These are phyloP conservation scores for Schizopora paradoxa DNA, from an alignment of 1,284 basidiomycete species.

Conservation along the genomic window DNA sequence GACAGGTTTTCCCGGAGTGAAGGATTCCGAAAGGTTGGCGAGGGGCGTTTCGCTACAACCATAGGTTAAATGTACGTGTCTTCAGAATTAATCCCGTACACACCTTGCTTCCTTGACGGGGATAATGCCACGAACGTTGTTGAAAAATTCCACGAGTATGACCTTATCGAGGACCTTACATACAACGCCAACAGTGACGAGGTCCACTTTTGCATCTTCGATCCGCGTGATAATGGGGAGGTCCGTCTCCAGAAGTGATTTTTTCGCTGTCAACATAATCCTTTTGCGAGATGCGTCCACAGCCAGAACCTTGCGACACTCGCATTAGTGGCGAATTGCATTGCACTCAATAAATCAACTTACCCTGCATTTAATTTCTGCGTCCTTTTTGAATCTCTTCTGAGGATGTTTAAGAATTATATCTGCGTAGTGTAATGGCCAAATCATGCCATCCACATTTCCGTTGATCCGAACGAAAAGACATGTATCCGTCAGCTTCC, in stretches of 20 bases:
- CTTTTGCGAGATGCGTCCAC: slow-evolving; percentile 82
- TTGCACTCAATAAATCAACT: slow-evolving; percentile 23
- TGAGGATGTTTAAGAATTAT: slow-evolving; percentile 89
- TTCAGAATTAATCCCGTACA: slow-evolving; percentile 18
- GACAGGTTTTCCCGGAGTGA: slow-evolving; percentile 78
- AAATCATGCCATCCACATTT: slow-evolving; percentile 87
- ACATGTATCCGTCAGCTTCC: slow-evolving; percentile 72
- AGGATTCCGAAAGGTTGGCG: slow-evolving; percentile 63
- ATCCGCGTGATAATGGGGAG: slow-evolving; percentile 65
- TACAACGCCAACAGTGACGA: slow-evolving; percentile 80
- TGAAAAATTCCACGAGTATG: slow-evolving; percentile 86
- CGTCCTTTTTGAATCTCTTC: slow-evolving; percentile 85
- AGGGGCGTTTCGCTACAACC: slow-evolving; percentile 53
- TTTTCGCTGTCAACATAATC: slow-evolving; percentile 88
- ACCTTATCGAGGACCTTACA: slow-evolving; percentile 77
- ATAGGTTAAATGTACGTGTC: neutral
- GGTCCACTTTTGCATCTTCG: slow-evolving; percentile 68
- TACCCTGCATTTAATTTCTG: slow-evolving; percentile 82
- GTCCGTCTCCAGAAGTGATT: slow-evolving; percentile 79
- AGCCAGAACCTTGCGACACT: too few species aligned
- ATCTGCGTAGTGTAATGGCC: slow-evolving; percentile 95
- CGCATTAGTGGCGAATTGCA: too few species aligned
- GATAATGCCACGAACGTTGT: slow-evolving; percentile 81
- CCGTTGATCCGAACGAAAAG: slow-evolving; percentile 85
- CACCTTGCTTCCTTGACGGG: slow-evolving; percentile 80